Evolutionary conservation across 441 rosid species (phyloP).

Genomic region (Euphorbia celastroides): DNA sequence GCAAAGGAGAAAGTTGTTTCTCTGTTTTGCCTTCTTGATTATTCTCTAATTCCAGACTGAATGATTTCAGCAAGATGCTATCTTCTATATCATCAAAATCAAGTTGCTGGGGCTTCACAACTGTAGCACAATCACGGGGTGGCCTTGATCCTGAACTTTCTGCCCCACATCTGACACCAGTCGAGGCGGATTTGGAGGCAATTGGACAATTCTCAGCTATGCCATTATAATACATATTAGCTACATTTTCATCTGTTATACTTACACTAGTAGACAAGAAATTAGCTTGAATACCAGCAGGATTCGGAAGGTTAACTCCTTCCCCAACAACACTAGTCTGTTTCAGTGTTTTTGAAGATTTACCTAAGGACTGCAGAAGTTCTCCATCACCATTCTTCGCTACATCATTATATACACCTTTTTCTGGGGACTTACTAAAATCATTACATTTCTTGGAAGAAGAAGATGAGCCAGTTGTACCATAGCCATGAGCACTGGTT

Average conservation of each 20-base stretch:
- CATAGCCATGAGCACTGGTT: constrained; percentile 15
- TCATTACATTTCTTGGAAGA: background rate
- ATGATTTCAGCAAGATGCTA: constrained; percentile 24
- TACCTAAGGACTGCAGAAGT: constrained; percentile 9
- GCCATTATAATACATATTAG: constrained; percentile 1
- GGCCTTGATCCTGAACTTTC: constrained; percentile 26
- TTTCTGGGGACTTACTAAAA: constrained; percentile 7
- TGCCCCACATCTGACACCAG: constrained; percentile 21
- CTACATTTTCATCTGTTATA: constrained; percentile 12
- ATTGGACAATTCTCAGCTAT: constrained; percentile 20
- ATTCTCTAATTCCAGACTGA: constrained; percentile 21
- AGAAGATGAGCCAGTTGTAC: constrained; percentile 16
- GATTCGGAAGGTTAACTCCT: constrained; percentile 22
- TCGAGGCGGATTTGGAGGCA: constrained; percentile 23
- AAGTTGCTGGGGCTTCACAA: constrained; percentile 40
- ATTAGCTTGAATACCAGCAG: constrained; percentile 15
- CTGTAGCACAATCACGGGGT: constrained; percentile 22
- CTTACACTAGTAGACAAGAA: constrained; percentile 19
- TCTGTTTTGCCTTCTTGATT: constrained; percentile 21
- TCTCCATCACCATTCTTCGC: constrained; percentile 12
- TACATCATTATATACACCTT: constrained; percentile 6
- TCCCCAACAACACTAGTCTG: constrained; percentile 14
- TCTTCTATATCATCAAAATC: constrained; percentile 43
- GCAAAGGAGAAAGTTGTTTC: constrained; percentile 20
- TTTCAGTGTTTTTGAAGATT: constrained; percentile 17